Percentiles rank a stretch among this genome's conserved stretches.
Evolutionary conservation across 1,284 basidiomycete species (phyloP).

Genomic region (Pterulicium gracile): DNA sequence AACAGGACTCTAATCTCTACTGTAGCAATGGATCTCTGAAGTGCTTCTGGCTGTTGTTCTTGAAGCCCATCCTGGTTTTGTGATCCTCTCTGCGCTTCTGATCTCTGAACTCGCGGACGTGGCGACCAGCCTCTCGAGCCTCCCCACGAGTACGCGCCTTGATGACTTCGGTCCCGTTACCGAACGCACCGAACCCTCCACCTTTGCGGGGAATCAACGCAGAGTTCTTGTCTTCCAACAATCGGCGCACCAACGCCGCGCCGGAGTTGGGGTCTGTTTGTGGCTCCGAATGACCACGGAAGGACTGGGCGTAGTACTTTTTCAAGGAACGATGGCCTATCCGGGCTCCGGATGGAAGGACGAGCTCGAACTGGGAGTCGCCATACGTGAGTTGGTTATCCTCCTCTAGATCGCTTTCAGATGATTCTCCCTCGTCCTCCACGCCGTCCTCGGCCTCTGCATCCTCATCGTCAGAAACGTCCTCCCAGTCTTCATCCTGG

Average conservation of each 20-base stretch:
- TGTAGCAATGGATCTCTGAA: conserved; percentile 47
- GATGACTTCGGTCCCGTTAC: conserved; percentile 70
- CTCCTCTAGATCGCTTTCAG: conserved; percentile 24
- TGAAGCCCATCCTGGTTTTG: conserved; percentile 73
- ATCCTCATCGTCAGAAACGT: conserved; percentile 22
- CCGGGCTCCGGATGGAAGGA: conserved; percentile 86
- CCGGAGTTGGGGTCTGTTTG: conserved; percentile 53
- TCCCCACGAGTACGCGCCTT: conserved; percentile 93
- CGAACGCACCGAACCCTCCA: conserved; percentile 72
- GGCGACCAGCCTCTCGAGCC: conserved; percentile 85
- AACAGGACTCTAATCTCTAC: no score
- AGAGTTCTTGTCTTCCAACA: conserved; percentile 72
- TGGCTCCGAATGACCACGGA: conserved; percentile 29
- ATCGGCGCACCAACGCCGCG: conserved; percentile 60
- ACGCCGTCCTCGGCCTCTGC: conserved; percentile 54
- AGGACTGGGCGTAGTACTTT: conserved; percentile 83
- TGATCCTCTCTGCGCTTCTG: conserved; percentile 71
- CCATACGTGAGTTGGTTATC: conserved; percentile 55
- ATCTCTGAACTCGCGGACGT: conserved; percentile 81
- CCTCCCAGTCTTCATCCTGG: conserved; percentile 20
- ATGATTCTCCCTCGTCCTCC: conserved; percentile 28
- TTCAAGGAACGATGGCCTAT: conserved; percentile 87
- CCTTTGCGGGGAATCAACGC: conserved; percentile 78
- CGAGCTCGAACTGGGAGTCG: conserved; percentile 79
- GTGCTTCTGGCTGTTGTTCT: conserved; percentile 86